phyloP scores from a whole-genome alignment of 2,329 filamentous ascomycete genomes.

The Neoarthrinium moseri region DNA sequence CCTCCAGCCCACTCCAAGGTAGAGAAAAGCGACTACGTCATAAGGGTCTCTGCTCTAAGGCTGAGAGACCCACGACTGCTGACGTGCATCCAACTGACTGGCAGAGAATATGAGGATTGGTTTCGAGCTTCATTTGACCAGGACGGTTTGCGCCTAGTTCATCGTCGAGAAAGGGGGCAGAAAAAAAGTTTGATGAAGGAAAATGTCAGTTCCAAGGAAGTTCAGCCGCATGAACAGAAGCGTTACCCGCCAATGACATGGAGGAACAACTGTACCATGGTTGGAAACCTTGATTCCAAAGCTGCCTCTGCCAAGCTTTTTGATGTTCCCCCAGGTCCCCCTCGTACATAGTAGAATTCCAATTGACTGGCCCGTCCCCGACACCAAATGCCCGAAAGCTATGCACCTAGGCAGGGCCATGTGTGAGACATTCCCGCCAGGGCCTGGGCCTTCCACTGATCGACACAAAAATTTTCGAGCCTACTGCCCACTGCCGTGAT shows the following conservation, averaged over 20 bases:
- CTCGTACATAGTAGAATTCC: neutral
- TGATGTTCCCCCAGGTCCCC: no score
- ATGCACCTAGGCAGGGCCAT: no score
- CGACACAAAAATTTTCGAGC: no score
- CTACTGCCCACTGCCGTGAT: no score
- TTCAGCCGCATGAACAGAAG: no score
- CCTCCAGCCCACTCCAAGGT: no score
- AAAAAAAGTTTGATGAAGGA: neutral
- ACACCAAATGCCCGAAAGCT: no score
- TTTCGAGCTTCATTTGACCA: neutral
- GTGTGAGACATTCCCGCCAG: no score
- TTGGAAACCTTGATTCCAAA: neutral
- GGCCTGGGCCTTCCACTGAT: no score
- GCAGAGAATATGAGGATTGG: constrained; percentile 6
- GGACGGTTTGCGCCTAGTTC: neutral
- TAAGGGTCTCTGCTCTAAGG: neutral
- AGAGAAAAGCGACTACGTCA: neutral
- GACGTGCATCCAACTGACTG: neutral
- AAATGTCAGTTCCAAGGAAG: no score
- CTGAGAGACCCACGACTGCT: neutral
- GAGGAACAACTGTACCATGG: neutral
- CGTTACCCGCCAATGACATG: neutral
- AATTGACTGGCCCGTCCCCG: no score
- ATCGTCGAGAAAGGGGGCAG: neutral
- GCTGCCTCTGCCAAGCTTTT: constrained; percentile 1